phyloP scores from a whole-genome alignment of 2,329 filamentous ascomycete species.

The Penicillium palitans region DNA sequence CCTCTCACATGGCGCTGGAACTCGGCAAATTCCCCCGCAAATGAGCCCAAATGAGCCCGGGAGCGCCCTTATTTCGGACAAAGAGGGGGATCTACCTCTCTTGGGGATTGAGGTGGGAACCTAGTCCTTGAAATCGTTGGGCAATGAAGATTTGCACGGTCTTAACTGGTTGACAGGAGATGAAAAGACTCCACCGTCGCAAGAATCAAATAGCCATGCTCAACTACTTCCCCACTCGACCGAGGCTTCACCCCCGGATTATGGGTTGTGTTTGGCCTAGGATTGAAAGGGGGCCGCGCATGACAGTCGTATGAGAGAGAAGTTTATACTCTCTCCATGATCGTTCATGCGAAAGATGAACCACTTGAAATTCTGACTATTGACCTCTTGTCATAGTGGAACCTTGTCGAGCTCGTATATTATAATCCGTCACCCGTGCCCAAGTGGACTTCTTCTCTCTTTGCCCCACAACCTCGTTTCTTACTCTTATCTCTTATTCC shows the following conservation, averaged over 20 bases:
- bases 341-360: not conserved
- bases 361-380: not conserved
- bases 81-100: conserved; percentile 1
- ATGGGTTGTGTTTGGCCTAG: not conserved
- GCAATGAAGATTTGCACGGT: not conserved
- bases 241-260: conserved; percentile 1
- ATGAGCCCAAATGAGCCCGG: not conserved
- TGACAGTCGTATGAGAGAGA: not conserved
- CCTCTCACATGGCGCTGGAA: conserved; percentile 22
- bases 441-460: not conserved
- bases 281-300: not conserved
- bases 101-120: not conserved
- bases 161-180: not conserved
- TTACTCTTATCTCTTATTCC: not conserved
- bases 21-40: conserved; percentile 15
- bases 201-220: not conserved
- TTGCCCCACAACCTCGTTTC: not conserved
- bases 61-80: conserved; percentile 2
- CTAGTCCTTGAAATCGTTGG: not conserved
- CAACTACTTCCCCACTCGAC: not conserved
- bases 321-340: not conserved
- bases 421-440: not conserved
- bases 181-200: not conserved
- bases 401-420: not conserved
- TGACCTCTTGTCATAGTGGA: not conserved